Conservation (phyloP, 106 monocot species). For the Allium fistulosum region DNA sequence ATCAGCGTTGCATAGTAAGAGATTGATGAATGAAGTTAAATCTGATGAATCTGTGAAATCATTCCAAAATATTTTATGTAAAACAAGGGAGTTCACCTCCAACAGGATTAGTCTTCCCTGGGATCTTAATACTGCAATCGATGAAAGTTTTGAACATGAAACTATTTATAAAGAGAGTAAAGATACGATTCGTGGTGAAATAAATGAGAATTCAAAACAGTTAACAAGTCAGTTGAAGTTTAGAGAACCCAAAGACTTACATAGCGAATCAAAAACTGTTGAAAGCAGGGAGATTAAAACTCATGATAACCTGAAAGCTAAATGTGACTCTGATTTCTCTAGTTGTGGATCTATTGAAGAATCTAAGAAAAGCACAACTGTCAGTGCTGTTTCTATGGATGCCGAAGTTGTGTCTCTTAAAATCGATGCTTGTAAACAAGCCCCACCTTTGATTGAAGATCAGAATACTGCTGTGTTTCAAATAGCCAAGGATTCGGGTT, state of each 20-base stretch:
- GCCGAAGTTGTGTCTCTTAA: no score
- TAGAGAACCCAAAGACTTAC: constrained; percentile 1
- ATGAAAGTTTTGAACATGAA: constrained; percentile 18
- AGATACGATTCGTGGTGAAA: constrained; percentile 5
- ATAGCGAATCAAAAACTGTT: not conserved
- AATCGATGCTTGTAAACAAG: constrained; percentile 8
- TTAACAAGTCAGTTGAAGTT: not conserved
- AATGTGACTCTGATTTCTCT: constrained; percentile 1
- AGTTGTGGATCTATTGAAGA: not conserved
- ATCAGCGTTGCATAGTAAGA: not conserved
- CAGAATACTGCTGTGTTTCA: not conserved
- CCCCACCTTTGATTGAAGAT: constrained; percentile 1
- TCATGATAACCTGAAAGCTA: constrained; percentile 1
- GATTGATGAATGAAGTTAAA: constrained; percentile 10
- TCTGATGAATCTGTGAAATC: constrained; percentile 4
- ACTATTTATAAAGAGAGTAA: constrained; percentile 4
- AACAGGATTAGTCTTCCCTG: constrained; percentile 55
- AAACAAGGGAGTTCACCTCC: constrained; percentile 6
- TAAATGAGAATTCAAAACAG: constrained; percentile 1
- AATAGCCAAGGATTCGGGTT: not conserved
- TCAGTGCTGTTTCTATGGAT: not conserved
- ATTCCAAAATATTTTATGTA: constrained; percentile 5
- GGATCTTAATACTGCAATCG: constrained; percentile 85
- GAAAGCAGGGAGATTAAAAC: not conserved
- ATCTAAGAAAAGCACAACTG: not conserved